Evolutionary conservation across 352 stramenopile species (phyloP), one percentile per base, ranked within the genome.

Genomic region (Blastocystis sp.): DNA sequence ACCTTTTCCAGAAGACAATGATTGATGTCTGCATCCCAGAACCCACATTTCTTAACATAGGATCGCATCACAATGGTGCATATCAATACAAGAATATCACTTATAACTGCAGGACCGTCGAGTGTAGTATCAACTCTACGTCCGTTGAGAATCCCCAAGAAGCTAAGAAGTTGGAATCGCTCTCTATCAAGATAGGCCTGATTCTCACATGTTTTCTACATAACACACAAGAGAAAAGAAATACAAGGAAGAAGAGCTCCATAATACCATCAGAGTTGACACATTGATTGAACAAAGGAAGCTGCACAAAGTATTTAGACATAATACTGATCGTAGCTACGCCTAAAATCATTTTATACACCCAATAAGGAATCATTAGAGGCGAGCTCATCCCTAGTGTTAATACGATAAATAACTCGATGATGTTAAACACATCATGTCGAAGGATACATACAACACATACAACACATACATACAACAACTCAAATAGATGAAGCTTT

Each of bases 301-400:
- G 50, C 20, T 84, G 73, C 15, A 84, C 26, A n/a, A 26, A 53
- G 50, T 84, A 84, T 45, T 84, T 84, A 8, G 50, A 6, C 2
- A 47, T 47, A 29, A 84, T 84, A 11, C 43, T 66, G 18, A 84
- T 6, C 3, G 47, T 43, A 8, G 50, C 34, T 1, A 84, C 55
- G 37, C n/a, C 8, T 18, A 84, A 34, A 18, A 53, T 41, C 11
- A 68, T 34, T 29, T 18, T 39, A 43, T 84, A 84, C 15, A 47
- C 59, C 37, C 47, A 69, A 53, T 84, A 53, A 29, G 73, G 73
- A 64, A 84, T 84, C 73, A 84, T 84, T 3, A 84, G 53, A 39
- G 73, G 68, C 9, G 45, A 66, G 3, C 34, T 50, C 20, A 84
- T 50, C 1, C 47, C 73, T 13, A 66, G 29, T 13, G 53, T 64